Evolutionary conservation across 352 stramenopile genomes (phyloP), one percentile per base, ranked within the genome.

Genomic region (Phytophthora cryptogea): DNA sequence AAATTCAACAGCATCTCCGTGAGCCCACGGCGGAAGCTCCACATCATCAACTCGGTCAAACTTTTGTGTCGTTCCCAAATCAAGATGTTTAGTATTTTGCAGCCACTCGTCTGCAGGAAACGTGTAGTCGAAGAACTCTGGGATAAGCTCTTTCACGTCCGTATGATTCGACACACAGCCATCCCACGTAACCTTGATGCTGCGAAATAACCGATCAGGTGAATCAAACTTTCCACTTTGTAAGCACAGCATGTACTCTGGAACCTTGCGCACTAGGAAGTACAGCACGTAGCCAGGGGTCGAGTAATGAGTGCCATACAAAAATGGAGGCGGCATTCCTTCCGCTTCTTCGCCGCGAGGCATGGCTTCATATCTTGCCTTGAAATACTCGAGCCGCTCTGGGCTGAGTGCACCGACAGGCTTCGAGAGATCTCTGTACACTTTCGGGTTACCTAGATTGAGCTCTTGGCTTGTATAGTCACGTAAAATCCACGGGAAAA

Each of bases 61-160:
- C 9, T 92, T 65, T 62, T 92, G 71, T 61, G 91, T 82, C 13
- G 80, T 97, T 23, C 98, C 98, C 13, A 99, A 85, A 59, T 98
- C 94, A 28, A 99, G 91, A 49, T 97, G 83, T 57, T 98, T 98
- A 0, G 57, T 64, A 70, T 99, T 99, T 54, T 82, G 76, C 32
- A 99, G 74, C 83, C 99, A 99, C n/a, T 90, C 76, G 13, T 84
- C 71, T 4, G 80, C 60, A 27, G 70, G 54, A 8, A 96, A 76
- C 28, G 88, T 78, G 16, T 88, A 89, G 32, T 96, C 96, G 66
- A 97, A 99, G 76, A 98, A 99, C 74, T 99, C 97, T 1, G 98
- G 97, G 32, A 97, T 99, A 10, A 99, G 78, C 73, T 99, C 98
- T 75, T 99, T 99, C 6, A 99, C 83, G 70, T 99, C 97, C 1